These are phyloP conservation scores for Ogataea thermomethanolica DNA, from an alignment of 805 yeast genomes.

Conservation along the genomic window DNA sequence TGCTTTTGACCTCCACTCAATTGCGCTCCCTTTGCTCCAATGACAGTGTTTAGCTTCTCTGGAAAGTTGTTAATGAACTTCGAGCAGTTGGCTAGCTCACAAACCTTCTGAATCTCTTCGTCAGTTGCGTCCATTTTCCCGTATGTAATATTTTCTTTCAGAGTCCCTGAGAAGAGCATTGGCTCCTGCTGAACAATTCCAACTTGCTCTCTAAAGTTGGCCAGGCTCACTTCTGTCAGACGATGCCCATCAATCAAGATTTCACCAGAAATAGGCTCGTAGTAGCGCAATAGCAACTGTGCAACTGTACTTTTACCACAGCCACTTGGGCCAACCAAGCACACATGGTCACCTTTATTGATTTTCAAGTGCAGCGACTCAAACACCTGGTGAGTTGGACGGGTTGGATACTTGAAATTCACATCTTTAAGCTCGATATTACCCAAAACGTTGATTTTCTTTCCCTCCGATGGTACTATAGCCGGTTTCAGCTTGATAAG, in stretches of 20 bases:
- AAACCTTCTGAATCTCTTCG: conserved; percentile 58
- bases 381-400: conserved; percentile 70
- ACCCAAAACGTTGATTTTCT: conserved; percentile 43
- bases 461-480: conserved; percentile 66
- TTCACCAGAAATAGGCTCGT: conserved; percentile 69
- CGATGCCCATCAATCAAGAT: conserved; percentile 63
- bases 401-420: conserved; percentile 76
- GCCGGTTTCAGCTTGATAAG: conserved; percentile 72
- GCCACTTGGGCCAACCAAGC: conserved; percentile 96
- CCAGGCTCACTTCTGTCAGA: conserved; percentile 62
- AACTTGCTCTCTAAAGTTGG: conserved; percentile 64
- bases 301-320: conserved; percentile 91
- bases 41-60: conserved; percentile 71
- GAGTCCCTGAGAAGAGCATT: conserved; percentile 77
- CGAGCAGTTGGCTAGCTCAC: conserved; percentile 68
- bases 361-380: conserved; percentile 55
- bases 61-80: conserved; percentile 74
- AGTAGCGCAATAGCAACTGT: conserved; percentile 74
- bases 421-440: conserved; percentile 62
- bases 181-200: conserved; percentile 98
- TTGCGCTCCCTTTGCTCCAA: conserved; percentile 86
- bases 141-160: conserved; percentile 78
- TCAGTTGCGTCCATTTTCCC: conserved; percentile 62
- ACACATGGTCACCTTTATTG: conserved; percentile 78
- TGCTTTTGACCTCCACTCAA: conserved; percentile 95